phyloP scores from a whole-genome alignment of 2,329 filamentous ascomycete species.

The Penicillium sclerotiorum region DNA sequence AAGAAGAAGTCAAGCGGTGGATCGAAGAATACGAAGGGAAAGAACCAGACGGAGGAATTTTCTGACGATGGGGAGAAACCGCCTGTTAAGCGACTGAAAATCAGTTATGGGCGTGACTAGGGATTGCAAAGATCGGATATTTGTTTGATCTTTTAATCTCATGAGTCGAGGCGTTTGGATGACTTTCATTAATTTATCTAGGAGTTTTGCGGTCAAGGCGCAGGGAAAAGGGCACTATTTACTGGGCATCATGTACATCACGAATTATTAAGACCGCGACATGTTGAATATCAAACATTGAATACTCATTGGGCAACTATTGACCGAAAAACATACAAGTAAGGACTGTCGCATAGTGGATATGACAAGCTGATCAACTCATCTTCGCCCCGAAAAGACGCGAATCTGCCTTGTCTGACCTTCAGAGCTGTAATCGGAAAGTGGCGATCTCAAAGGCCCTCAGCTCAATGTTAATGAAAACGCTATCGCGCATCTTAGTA shows the following conservation, averaged over 20 bases:
- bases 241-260: constrained; percentile 11
- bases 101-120: constrained; percentile 49
- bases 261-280: constrained; percentile 5
- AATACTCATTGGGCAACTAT: too few species aligned
- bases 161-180: constrained; percentile 6
- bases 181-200: constrained; percentile 1
- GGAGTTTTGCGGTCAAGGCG: background rate
- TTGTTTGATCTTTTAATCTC: background rate
- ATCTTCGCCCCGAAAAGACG: too few species aligned
- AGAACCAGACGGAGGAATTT: constrained; percentile 34
- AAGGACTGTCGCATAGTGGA: background rate
- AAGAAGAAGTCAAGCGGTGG: constrained; percentile 44
- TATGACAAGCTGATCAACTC: background rate
- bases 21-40: constrained; percentile 31
- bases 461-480: constrained; percentile 64
- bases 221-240: constrained; percentile 2
- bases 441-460: constrained; percentile 85
- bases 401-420: background rate
- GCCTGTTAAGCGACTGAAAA: constrained; percentile 48
- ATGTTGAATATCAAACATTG: background rate
- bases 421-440: constrained; percentile 64
- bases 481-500: constrained; percentile 33
- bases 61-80: constrained; percentile 43
- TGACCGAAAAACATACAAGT: background rate
- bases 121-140: background rate